Percentiles rank a stretch among this genome's conserved stretches.
phyloP scores from a whole-genome alignment of 108 stramenopile species.

The Stephanodiscus minutulus region DNA sequence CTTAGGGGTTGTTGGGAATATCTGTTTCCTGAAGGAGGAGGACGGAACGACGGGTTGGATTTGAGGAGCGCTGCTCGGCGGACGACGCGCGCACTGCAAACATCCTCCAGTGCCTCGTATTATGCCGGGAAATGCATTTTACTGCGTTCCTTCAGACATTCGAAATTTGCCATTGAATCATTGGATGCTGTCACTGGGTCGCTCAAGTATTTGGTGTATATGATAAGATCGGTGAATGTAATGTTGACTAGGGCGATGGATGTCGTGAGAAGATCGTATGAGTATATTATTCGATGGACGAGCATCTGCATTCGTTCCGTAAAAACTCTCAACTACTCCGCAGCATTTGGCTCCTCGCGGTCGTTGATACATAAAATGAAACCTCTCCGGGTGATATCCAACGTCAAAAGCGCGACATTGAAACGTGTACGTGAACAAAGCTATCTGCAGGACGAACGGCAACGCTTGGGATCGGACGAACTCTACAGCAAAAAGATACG shows the following conservation, averaged over 20 bases:
- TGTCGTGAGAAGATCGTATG: not conserved
- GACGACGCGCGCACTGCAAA: constrained; percentile 18
- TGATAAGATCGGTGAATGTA: constrained; percentile 28
- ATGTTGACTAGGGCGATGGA: constrained; percentile 19
- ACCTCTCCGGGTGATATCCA: constrained; percentile 20
- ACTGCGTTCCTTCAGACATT: constrained; percentile 22
- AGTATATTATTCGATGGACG: constrained; percentile 1
- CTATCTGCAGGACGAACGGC: constrained; percentile 20
- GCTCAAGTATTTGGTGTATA: constrained; percentile 39
- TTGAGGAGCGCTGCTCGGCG: constrained; percentile 6
- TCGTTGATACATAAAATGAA: constrained; percentile 10
- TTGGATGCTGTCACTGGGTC: constrained; percentile 33
- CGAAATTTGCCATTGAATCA: constrained; percentile 28
- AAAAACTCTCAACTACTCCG: not conserved
- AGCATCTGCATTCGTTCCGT: not conserved
- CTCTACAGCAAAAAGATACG: constrained; percentile 37
- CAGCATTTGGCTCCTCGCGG: not conserved
- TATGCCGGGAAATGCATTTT: constrained; percentile 23
- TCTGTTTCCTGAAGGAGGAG: constrained; percentile 11
- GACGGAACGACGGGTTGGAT: not conserved
- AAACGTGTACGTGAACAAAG: constrained; percentile 10
- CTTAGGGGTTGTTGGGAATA: constrained; percentile 21
- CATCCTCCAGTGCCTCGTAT: constrained; percentile 18
- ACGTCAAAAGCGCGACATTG: constrained; percentile 2
- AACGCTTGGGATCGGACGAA: constrained; percentile 14